Evolutionary conservation across 1,284 basidiomycete species (phyloP).

Genomic region (Heterobasidion annosum): DNA sequence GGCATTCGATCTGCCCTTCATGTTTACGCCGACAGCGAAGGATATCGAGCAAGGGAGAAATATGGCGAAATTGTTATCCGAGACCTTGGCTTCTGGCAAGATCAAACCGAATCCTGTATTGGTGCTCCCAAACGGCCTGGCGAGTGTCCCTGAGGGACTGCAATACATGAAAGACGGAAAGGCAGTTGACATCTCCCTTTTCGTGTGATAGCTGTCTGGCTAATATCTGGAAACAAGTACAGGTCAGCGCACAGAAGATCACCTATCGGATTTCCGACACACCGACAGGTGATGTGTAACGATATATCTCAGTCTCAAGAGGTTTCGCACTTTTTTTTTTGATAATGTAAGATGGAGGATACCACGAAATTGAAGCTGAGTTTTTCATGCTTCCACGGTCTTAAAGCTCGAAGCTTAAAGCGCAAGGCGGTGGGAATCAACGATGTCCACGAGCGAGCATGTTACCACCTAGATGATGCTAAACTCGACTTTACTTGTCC

Average conservation of each 20-base stretch:
- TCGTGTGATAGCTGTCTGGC: too few species aligned
- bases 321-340: too few species aligned
- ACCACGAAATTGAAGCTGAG: too few species aligned
- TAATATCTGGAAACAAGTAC: background rate
- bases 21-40: background rate
- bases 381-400: too few species aligned
- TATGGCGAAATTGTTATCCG: background rate
- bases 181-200: background rate
- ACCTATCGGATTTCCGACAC: slow-evolving; percentile 8
- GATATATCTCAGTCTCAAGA: background rate
- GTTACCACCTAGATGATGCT: too few species aligned
- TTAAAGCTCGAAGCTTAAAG: too few species aligned
- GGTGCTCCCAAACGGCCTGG: background rate
- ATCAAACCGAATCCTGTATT: slow-evolving; percentile 1
- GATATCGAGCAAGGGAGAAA: background rate
- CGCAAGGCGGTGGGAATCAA: too few species aligned
- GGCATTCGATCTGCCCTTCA: background rate
- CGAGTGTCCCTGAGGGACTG: slow-evolving; percentile 1
- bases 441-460: too few species aligned
- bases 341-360: too few species aligned
- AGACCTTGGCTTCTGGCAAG: background rate
- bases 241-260: slow-evolving; percentile 9
- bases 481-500: too few species aligned
- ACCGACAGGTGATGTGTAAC: background rate
- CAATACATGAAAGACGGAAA: slow-evolving; percentile 3